Evolutionary conservation across 2,329 filamentous ascomycete species (phyloP).

Genomic region (Claviceps pazoutovae): DNA sequence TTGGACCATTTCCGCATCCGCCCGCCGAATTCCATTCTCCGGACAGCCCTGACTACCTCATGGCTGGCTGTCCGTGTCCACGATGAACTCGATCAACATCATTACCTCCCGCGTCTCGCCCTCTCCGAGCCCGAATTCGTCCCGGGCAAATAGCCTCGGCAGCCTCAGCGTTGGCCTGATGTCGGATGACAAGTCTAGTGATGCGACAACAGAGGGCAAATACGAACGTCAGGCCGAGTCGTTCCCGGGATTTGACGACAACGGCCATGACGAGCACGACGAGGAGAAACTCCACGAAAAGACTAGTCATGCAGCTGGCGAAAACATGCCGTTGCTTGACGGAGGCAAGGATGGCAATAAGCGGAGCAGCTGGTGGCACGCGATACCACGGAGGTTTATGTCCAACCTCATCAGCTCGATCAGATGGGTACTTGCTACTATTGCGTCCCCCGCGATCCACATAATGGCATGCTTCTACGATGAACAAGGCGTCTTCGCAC

Average conservation of each 20-base stretch:
- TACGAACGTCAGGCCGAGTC: slow-evolving; percentile 24
- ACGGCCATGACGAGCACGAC: slow-evolving; percentile 23
- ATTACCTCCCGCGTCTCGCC: slow-evolving; percentile 71
- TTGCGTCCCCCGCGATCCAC: slow-evolving; percentile 71
- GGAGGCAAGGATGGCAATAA: slow-evolving; percentile 21
- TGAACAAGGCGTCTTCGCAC: slow-evolving; percentile 63
- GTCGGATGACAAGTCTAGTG: slow-evolving; percentile 24
- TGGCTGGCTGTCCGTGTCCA: slow-evolving; percentile 43
- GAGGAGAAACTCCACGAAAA: slow-evolving; percentile 26
- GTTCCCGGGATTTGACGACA: slow-evolving; percentile 19
- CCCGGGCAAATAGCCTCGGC: slow-evolving; percentile 47
- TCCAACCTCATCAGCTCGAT: slow-evolving; percentile 61
- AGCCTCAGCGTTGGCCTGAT: slow-evolving; percentile 34
- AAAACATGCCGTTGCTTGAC: slow-evolving; percentile 51
- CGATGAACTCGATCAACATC: slow-evolving; percentile 95
- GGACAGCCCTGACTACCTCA: slow-evolving; percentile 19
- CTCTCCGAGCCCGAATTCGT: slow-evolving; percentile 38
- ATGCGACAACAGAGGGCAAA: slow-evolving; percentile 22
- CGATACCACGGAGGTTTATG: slow-evolving; percentile 55
- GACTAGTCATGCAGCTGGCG: slow-evolving; percentile 23
- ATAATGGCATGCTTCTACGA: slow-evolving; percentile 74
- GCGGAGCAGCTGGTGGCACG: slow-evolving; percentile 35
- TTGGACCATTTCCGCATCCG: not conserved
- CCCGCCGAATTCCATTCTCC: not conserved
- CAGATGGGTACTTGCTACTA: slow-evolving; percentile 62